Evolutionary conservation across 768 basidiomycete species (phyloP).

Genomic region (Podaxis sp.): DNA sequence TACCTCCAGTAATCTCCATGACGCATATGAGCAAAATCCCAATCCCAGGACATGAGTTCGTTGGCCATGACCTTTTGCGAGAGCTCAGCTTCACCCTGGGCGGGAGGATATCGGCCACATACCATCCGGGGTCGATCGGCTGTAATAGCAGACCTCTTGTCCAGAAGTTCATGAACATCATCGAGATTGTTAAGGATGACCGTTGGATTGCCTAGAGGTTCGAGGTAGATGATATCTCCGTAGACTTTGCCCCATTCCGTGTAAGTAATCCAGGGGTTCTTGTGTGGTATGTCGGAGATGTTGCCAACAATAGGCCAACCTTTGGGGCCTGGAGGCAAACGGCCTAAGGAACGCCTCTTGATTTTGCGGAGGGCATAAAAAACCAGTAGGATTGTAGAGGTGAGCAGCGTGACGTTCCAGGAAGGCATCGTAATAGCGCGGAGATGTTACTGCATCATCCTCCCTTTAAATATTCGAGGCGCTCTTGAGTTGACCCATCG

Average conservation of each 20-base stretch:
- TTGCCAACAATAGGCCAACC: slow-evolving; percentile 36
- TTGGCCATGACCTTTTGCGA: slow-evolving; percentile 24
- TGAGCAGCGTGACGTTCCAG: neutral
- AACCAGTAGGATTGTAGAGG: neutral
- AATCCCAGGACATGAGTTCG: slow-evolving; percentile 31
- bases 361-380: neutral
- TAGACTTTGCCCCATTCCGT: slow-evolving; percentile 30
- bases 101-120: neutral
- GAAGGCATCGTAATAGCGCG: neutral
- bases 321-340: slow-evolving; percentile 34
- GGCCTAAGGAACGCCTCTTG: neutral
- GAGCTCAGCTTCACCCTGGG: neutral
- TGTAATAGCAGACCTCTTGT: slow-evolving; percentile 43
- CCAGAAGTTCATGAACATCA: slow-evolving; percentile 41
- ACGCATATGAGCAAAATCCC: slow-evolving; percentile 33
- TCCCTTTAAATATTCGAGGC: neutral
- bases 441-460: neutral
- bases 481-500: neutral
- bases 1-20: slow-evolving; percentile 30
- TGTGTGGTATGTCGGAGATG: slow-evolving; percentile 28
- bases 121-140: slow-evolving; percentile 41
- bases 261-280: slow-evolving; percentile 32
- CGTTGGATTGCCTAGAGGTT: slow-evolving; percentile 34
- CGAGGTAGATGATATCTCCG: slow-evolving; percentile 31
- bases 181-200: slow-evolving; percentile 41